Percentiles rank a stretch among this genome's conserved stretches.
phyloP scores from a whole-genome alignment of 345 rosid species.

The Cochlearia excelsa region DNA sequence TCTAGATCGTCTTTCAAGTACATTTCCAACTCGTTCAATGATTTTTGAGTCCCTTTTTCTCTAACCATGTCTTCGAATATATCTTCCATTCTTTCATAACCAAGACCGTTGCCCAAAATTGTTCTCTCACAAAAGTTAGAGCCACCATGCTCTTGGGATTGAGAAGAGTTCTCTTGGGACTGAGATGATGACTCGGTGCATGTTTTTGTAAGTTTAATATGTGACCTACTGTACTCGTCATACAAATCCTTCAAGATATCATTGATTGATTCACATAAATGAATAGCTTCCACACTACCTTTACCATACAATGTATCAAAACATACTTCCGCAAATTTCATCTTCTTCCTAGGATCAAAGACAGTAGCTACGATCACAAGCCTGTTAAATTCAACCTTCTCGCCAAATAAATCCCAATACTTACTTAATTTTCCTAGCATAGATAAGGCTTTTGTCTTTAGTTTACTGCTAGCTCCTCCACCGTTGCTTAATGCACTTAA shows the following conservation, averaged over 20 bases:
- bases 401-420: not conserved
- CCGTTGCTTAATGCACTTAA: too few relatives aligned
- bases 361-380: not conserved
- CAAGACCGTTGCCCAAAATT: too few relatives aligned
- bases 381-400: not conserved
- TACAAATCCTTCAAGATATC: not conserved
- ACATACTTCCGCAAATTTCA: not conserved
- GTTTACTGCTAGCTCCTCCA: not conserved
- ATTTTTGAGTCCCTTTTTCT: too few relatives aligned
- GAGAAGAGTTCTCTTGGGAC: too few relatives aligned
- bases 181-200: too few relatives aligned
- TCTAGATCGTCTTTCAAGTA: too few relatives aligned
- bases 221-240: not conserved
- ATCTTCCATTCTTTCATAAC: too few relatives aligned
- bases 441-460: not conserved
- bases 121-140: too few relatives aligned
- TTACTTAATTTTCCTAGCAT: not conserved
- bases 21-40: too few relatives aligned
- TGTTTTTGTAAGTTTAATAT: too few relatives aligned
- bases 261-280: not conserved
- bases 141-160: not conserved
- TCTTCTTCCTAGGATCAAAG: not conserved
- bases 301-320: not conserved
- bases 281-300: not conserved
- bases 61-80: too few relatives aligned